Evolutionary conservation across 2,329 filamentous ascomycete genomes (phyloP).

Genomic region (Fusarium neocosmosporiellum): DNA sequence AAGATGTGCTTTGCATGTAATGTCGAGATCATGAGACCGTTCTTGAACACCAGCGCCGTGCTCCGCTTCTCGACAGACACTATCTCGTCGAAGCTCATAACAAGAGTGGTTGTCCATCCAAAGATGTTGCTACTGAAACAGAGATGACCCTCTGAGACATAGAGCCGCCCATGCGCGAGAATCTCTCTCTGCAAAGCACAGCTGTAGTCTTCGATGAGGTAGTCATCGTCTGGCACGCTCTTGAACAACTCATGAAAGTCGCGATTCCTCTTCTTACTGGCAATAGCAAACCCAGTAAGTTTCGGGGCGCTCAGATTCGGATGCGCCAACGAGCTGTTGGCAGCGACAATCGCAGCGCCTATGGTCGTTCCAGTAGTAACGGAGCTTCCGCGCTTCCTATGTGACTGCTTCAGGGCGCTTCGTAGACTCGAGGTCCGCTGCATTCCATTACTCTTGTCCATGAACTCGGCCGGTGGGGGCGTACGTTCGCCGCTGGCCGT

Average conservation of each 20-base stretch:
- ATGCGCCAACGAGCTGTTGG: slow-evolving; percentile 75
- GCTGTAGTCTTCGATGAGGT: slow-evolving; percentile 98
- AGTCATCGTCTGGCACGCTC: slow-evolving; percentile 97
- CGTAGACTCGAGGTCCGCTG: slow-evolving; percentile 75
- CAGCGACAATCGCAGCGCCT: slow-evolving; percentile 77
- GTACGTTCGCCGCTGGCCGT: slow-evolving; percentile 67
- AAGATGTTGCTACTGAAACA: slow-evolving; percentile 99
- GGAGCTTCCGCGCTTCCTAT: slow-evolving; percentile 87
- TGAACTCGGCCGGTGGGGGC: slow-evolving; percentile 70
- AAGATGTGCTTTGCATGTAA: slow-evolving; percentile 96
- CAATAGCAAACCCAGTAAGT: slow-evolving; percentile 93
- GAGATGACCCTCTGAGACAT: slow-evolving; percentile 96
- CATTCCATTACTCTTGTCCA: slow-evolving; percentile 67
- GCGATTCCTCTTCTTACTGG: slow-evolving; percentile 93
- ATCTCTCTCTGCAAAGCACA: slow-evolving; percentile 97
- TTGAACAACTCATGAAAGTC: slow-evolving; percentile 96
- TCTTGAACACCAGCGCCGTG: slow-evolving; percentile 95
- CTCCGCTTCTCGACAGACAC: slow-evolving; percentile 97
- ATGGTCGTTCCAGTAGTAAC: slow-evolving; percentile 74
- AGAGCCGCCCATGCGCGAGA: slow-evolving; percentile 89
- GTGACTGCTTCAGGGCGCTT: slow-evolving; percentile 66
- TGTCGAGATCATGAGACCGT: slow-evolving; percentile 96
- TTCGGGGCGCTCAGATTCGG: slow-evolving; percentile 74
- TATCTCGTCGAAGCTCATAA: slow-evolving; percentile 98
- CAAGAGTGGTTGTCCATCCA: slow-evolving; percentile 96